phyloP scores from a whole-genome alignment of 1,139 yeast genomes.

The Kluyveromyces marxianus region DNA sequence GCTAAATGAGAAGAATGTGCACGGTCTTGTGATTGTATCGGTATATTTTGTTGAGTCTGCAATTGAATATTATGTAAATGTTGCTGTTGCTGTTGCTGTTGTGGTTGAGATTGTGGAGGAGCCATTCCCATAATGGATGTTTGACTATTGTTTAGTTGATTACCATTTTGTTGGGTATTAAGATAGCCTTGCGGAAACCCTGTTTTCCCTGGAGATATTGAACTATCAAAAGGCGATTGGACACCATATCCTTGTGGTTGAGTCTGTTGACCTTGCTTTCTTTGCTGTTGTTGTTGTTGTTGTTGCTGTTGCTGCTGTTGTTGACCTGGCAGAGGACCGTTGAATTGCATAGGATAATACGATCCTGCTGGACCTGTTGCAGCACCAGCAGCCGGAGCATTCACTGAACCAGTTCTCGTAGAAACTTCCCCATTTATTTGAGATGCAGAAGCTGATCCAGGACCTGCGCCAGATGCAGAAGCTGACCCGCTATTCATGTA shows the following conservation, averaged over 20 bases:
- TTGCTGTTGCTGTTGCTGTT: constrained; percentile 14
- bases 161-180: too few species aligned
- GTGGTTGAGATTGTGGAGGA: background rate
- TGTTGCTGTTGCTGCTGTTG: constrained; percentile 12
- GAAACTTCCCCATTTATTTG: background rate
- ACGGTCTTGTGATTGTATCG: constrained; percentile 6
- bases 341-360: background rate
- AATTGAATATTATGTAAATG: too few species aligned
- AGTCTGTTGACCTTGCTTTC: constrained; percentile 14
- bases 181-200: too few species aligned
- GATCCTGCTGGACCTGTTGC: background rate
- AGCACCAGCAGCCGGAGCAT: background rate
- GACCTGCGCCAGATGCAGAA: background rate
- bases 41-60: constrained; percentile 13
- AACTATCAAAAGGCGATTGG: too few species aligned
- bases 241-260: constrained; percentile 10
- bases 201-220: too few species aligned
- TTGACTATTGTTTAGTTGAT: too few species aligned
- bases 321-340: background rate
- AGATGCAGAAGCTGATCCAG: background rate
- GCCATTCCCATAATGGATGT: background rate
- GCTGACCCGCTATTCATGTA: background rate
- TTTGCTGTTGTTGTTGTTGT: constrained; percentile 5
- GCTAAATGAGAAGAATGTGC: constrained; percentile 3
- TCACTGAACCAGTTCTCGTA: too few species aligned